phyloP scores from a whole-genome alignment of 2,329 filamentous ascomycete species.

The Penicillium psychrosexuale region DNA sequence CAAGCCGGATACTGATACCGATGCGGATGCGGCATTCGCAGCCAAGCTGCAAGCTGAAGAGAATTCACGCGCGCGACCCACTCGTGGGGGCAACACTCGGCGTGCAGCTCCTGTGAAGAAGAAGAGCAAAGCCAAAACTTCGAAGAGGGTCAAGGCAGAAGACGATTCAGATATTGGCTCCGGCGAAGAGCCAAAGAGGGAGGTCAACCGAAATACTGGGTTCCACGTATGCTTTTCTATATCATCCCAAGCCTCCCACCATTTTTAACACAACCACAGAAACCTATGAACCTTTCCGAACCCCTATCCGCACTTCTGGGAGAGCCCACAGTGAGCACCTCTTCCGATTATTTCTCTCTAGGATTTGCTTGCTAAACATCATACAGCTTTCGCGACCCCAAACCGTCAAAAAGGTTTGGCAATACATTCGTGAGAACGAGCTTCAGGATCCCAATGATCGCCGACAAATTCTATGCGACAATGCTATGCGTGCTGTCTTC shows the following conservation, averaged over 20 bases:
- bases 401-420: slow-evolving; percentile 95
- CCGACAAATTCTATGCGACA: slow-evolving; percentile 89
- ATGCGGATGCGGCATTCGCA: slow-evolving; percentile 83
- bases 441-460: slow-evolving; percentile 90
- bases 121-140: slow-evolving; percentile 54
- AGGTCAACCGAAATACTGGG: slow-evolving; percentile 73
- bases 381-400: slow-evolving; percentile 81
- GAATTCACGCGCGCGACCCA: slow-evolving; percentile 71
- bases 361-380: slow-evolving; percentile 19
- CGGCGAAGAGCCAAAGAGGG: slow-evolving; percentile 59
- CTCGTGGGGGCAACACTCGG: slow-evolving; percentile 66
- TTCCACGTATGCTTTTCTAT: slow-evolving; percentile 65
- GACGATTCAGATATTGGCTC: slow-evolving; percentile 77
- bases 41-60: slow-evolving; percentile 89
- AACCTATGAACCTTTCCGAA: slow-evolving; percentile 47
- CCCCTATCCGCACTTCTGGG: slow-evolving; percentile 46
- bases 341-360: background rate
- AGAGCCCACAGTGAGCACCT: slow-evolving; percentile 41
- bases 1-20: slow-evolving; percentile 60
- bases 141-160: slow-evolving; percentile 69
- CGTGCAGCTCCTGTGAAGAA: slow-evolving; percentile 62
- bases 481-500: slow-evolving; percentile 86
- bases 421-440: slow-evolving; percentile 82
- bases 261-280: slow-evolving; percentile 29
- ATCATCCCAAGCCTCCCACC: background rate